phyloP scores from a whole-genome alignment of 1,139 yeast genomes.

The Zygoascus meyerae region DNA sequence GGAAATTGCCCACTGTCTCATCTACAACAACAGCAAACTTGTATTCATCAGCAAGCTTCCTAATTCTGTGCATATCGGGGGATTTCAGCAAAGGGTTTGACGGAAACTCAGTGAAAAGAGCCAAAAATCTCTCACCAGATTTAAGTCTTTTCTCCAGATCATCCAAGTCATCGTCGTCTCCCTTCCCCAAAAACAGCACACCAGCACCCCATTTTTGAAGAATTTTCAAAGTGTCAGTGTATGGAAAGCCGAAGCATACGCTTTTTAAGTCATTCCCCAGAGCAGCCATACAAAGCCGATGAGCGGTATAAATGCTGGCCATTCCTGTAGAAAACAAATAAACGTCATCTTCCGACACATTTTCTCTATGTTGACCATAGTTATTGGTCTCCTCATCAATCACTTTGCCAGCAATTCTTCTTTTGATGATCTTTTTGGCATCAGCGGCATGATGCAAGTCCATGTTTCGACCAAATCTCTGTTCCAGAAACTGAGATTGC shows the following conservation, averaged over 20 bases:
- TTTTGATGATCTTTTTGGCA: slow-evolving; percentile 67
- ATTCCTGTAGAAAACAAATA: slow-evolving; percentile 85
- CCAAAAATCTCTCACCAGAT: slow-evolving; percentile 58
- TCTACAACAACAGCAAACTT: slow-evolving; percentile 79
- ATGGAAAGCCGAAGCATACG: slow-evolving; percentile 92
- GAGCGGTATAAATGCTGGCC: slow-evolving; percentile 86
- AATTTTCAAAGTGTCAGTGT: slow-evolving; percentile 84
- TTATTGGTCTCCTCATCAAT: slow-evolving; percentile 29
- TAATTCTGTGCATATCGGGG: slow-evolving; percentile 64
- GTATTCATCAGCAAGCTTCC: slow-evolving; percentile 59
- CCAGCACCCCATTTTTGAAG: slow-evolving; percentile 82
- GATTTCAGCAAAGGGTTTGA: slow-evolving; percentile 84
- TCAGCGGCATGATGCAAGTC: slow-evolving; percentile 69
- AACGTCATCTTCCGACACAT: slow-evolving; percentile 56
- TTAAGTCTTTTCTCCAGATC: slow-evolving; percentile 57
- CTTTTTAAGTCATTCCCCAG: slow-evolving; percentile 43
- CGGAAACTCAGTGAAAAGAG: slow-evolving; percentile 87
- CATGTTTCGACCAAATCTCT: slow-evolving; percentile 82
- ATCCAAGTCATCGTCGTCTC: slow-evolving; percentile 67
- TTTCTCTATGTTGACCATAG: slow-evolving; percentile 18
- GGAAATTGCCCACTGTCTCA: slow-evolving; percentile 88
- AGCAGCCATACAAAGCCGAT: slow-evolving; percentile 51
- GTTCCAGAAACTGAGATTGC: slow-evolving; percentile 55
- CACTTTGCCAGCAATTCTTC: slow-evolving; percentile 68
- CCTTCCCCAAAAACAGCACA: slow-evolving; percentile 74